These are phyloP conservation scores for Gyrodon lividus DNA, from an alignment of 768 basidiomycete species.

Conservation along the genomic window DNA sequence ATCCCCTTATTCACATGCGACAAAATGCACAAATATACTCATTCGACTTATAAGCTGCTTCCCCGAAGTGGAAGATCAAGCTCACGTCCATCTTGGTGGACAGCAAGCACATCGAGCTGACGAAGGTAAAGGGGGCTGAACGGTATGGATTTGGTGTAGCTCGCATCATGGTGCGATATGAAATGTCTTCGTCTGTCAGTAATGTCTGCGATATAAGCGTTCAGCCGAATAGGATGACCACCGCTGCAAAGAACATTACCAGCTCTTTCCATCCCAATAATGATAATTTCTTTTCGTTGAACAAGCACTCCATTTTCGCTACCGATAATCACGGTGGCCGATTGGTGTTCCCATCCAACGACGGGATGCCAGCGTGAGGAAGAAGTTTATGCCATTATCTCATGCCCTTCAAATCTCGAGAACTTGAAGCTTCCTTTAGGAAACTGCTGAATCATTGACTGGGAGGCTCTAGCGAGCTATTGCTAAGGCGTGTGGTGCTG, in stretches of 20 bases:
- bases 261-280: too few species aligned
- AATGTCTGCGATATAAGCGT: background rate
- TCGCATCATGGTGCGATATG: background rate
- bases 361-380: too few species aligned
- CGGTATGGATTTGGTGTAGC: background rate
- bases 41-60: background rate
- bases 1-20: background rate
- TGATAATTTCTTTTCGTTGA: too few species aligned
- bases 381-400: too few species aligned
- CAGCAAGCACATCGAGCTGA: background rate
- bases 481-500: background rate
- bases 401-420: slow-evolving; percentile 10
- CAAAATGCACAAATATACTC: background rate
- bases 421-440: slow-evolving; percentile 9
- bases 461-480: background rate
- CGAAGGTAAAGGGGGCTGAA: background rate
- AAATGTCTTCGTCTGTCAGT: background rate
- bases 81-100: background rate
- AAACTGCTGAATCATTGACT: slow-evolving; percentile 5
- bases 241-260: too few species aligned
- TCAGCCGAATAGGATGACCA: too few species aligned
- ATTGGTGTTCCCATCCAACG: too few species aligned
- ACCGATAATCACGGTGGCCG: too few species aligned
- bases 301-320: too few species aligned
- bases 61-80: slow-evolving; percentile 6